Evolutionary conservation across 768 basidiomycete species (phyloP).

Genomic region (Leucosporidium yakuticum): DNA sequence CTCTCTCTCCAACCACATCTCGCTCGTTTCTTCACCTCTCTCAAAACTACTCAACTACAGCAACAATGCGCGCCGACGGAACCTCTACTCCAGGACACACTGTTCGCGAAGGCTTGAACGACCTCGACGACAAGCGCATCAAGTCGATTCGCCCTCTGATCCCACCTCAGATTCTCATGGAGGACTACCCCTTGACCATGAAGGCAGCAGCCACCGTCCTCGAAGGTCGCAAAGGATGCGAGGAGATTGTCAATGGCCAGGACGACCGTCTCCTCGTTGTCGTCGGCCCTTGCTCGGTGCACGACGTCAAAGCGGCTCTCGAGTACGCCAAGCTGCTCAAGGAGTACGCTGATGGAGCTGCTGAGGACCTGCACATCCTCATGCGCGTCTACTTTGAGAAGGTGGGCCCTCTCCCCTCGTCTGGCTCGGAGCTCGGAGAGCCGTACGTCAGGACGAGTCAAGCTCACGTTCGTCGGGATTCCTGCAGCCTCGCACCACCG

Average conservation of each 20-base stretch:
- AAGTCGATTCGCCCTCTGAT: constrained; percentile 36
- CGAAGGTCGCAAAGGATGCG: constrained; percentile 70
- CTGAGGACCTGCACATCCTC: constrained; percentile 82
- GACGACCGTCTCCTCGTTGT: constrained; percentile 87
- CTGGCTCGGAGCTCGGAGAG: neutral
- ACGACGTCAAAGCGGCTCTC: constrained; percentile 45
- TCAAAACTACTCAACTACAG: neutral
- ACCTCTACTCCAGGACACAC: constrained; percentile 6
- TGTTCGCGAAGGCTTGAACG: constrained; percentile 21
- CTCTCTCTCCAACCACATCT: neutral
- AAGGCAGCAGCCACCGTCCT: constrained; percentile 75
- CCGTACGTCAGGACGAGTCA: neutral
- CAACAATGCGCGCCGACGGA: constrained; percentile 10
- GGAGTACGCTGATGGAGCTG: constrained; percentile 69
- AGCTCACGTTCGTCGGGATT: too few relatives aligned
- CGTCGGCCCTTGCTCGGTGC: constrained; percentile 80
- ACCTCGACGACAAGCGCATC: constrained; percentile 34
- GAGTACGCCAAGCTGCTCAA: constrained; percentile 74
- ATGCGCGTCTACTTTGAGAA: constrained; percentile 98
- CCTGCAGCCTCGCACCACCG: constrained; percentile 63
- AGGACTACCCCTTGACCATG: constrained; percentile 56
- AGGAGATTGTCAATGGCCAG: constrained; percentile 71
- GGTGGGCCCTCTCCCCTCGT: constrained; percentile 25
- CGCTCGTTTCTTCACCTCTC: neutral
- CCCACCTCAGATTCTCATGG: constrained; percentile 34